A percentile compares a stretch with the other conserved stretches of the same genome.
phyloP scores from a whole-genome alignment of 495 filamentous ascomycete species.

The Talaromyces liani region DNA sequence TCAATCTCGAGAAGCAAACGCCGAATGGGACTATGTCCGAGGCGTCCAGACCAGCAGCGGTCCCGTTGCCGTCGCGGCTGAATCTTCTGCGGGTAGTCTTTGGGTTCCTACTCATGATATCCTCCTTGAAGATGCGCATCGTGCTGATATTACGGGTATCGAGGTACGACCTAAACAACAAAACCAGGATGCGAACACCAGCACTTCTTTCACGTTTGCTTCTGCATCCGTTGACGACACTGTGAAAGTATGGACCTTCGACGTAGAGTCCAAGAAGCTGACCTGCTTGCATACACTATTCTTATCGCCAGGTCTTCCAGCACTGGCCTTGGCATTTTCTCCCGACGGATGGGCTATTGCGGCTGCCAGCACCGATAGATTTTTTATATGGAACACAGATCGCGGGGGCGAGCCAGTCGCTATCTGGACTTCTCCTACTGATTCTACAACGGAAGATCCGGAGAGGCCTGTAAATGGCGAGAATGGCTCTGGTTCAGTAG shows the following conservation, averaged over 20 bases:
- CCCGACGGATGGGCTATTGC: constrained; percentile 67
- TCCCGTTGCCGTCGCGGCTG: constrained; percentile 30
- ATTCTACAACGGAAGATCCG: constrained; percentile 22
- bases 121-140: constrained; percentile 30
- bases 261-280: constrained; percentile 51
- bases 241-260: constrained; percentile 63
- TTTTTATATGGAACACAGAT: constrained; percentile 68
- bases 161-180: constrained; percentile 30
- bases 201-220: constrained; percentile 28
- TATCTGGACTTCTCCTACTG: constrained; percentile 42
- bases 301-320: constrained; percentile 40
- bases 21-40: constrained; percentile 34
- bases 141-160: constrained; percentile 39
- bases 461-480: constrained; percentile 30
- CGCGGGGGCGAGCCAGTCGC: constrained; percentile 59
- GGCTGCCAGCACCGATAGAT: constrained; percentile 54
- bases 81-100: constrained; percentile 23
- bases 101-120: constrained; percentile 43
- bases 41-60: constrained; percentile 18
- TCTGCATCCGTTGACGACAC: constrained; percentile 51
- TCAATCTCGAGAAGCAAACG: constrained; percentile 18
- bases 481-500: constrained; percentile 25
- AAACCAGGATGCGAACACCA: constrained; percentile 15
- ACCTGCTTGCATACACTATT: constrained; percentile 43
- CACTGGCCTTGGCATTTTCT: constrained; percentile 59